These are phyloP conservation scores for Leccinum solheimii DNA, from an alignment of 1,284 basidiomycete species.

Conservation along the genomic window DNA sequence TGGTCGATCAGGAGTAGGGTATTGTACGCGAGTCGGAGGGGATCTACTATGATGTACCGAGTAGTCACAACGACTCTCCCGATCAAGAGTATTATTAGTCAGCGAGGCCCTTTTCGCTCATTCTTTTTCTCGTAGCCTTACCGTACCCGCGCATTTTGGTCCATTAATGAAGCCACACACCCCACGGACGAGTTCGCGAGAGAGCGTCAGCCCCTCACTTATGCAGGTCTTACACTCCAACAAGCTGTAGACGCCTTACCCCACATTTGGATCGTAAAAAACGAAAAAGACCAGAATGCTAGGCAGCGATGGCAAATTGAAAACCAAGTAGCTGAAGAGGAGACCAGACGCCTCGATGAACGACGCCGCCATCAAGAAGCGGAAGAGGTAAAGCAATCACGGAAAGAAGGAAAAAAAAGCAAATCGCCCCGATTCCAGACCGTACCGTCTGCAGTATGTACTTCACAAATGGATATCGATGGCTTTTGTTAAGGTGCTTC, in stretches of 20 bases:
- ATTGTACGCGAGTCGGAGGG: too few species aligned
- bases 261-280: too few species aligned
- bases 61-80: too few species aligned
- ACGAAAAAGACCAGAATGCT: neutral
- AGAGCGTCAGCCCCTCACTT: neutral
- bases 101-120: neutral
- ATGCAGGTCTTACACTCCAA: too few species aligned
- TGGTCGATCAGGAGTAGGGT: constrained; percentile 12
- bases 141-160: too few species aligned
- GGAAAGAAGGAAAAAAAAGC: neutral
- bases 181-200: too few species aligned
- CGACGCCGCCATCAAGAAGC: neutral
- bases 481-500: neutral
- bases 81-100: neutral
- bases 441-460: neutral
- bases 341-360: neutral
- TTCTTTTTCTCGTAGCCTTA: neutral
- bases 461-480: neutral
- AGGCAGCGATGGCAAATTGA: neutral
- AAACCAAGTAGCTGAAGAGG: too few species aligned
- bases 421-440: too few species aligned
- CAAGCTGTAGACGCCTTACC: too few species aligned
- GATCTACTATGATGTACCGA: too few species aligned
- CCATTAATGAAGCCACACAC: neutral
- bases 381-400: neutral